These are phyloP conservation scores for Aspergillus sclerotiicarbonarius DNA, from an alignment of 495 filamentous ascomycete species.

Conservation along the genomic window DNA sequence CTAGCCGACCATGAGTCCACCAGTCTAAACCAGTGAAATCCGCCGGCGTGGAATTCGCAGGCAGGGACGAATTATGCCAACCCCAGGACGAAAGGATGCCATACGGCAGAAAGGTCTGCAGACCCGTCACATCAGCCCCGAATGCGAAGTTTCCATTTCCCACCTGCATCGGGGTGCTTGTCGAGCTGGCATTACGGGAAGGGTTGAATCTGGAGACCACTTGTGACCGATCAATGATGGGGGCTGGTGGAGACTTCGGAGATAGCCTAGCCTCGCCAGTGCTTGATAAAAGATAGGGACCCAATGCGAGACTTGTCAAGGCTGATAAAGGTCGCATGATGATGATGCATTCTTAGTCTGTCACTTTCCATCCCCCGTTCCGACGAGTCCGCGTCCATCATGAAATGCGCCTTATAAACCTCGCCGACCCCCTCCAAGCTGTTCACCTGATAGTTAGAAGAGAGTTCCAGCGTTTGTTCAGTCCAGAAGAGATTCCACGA, in stretches of 20 bases:
- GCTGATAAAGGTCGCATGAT: not conserved
- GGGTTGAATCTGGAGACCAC: constrained; percentile 15
- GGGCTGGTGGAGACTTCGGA: not conserved
- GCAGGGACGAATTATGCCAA: constrained; percentile 18
- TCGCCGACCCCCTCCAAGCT: no score
- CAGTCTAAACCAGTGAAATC: constrained; percentile 19
- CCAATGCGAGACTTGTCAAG: not conserved
- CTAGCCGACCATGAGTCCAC: constrained; percentile 19
- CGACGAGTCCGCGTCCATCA: no score
- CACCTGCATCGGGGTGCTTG: constrained; percentile 20
- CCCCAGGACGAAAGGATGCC: constrained; percentile 18
- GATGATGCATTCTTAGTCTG: not conserved
- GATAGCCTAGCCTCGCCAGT: not conserved
- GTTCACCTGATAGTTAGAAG: not conserved
- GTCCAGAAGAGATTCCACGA: not conserved
- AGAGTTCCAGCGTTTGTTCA: not conserved
- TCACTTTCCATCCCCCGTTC: no score
- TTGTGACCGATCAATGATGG: constrained; percentile 5
- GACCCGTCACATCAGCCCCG: constrained; percentile 22
- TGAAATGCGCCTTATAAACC: no score
- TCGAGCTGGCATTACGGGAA: constrained; percentile 15
- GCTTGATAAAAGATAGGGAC: not conserved
- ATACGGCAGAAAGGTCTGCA: constrained; percentile 20
- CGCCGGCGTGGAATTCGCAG: not conserved
- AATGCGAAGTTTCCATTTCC: constrained; percentile 25